phyloP scores from a whole-genome alignment of 2,329 filamentous ascomycete species.

The Akanthomyces dipterigenus region DNA sequence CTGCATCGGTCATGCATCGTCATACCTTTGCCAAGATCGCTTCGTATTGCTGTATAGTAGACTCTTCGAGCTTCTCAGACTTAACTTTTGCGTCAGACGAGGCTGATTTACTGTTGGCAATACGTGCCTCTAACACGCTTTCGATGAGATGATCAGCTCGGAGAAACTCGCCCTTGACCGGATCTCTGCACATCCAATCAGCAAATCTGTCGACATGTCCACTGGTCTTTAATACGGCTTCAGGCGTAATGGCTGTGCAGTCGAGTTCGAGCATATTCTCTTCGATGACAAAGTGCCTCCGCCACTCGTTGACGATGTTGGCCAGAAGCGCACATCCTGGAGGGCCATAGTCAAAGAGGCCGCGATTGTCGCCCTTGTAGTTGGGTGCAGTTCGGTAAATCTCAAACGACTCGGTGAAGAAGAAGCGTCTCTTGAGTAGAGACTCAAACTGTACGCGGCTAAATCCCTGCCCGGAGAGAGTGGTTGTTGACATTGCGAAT shows the following conservation, averaged over 20 bases:
- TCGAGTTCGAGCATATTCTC: slow-evolving; percentile 47
- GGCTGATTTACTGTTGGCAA: slow-evolving; percentile 35
- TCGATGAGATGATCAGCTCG: slow-evolving; percentile 62
- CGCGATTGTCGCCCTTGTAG: slow-evolving; percentile 14
- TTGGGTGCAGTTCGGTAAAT: slow-evolving; percentile 39
- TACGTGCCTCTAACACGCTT: slow-evolving; percentile 55
- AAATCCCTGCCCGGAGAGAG: slow-evolving; percentile 28
- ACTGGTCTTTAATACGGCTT: slow-evolving; percentile 61
- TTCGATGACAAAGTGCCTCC: slow-evolving; percentile 14
- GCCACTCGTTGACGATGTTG: slow-evolving; percentile 15
- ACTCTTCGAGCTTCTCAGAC: slow-evolving; percentile 56
- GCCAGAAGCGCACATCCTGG: slow-evolving; percentile 14
- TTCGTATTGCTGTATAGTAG: slow-evolving; percentile 56
- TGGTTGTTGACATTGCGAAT: neutral
- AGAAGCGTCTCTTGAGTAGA: slow-evolving; percentile 55
- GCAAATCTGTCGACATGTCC: slow-evolving; percentile 68
- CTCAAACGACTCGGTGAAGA: slow-evolving; percentile 63
- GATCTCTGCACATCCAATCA: slow-evolving; percentile 66
- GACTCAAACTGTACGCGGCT: slow-evolving; percentile 57
- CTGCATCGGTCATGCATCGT: neutral
- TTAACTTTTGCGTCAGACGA: slow-evolving; percentile 50
- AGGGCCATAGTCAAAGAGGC: slow-evolving; percentile 15
- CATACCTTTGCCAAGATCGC: slow-evolving; percentile 53
- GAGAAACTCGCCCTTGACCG: slow-evolving; percentile 63
- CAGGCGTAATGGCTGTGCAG: slow-evolving; percentile 62